Conservation (phyloP, 2,329 filamentous ascomycete species). For the Aspergillus brunneoviolaceus region DNA sequence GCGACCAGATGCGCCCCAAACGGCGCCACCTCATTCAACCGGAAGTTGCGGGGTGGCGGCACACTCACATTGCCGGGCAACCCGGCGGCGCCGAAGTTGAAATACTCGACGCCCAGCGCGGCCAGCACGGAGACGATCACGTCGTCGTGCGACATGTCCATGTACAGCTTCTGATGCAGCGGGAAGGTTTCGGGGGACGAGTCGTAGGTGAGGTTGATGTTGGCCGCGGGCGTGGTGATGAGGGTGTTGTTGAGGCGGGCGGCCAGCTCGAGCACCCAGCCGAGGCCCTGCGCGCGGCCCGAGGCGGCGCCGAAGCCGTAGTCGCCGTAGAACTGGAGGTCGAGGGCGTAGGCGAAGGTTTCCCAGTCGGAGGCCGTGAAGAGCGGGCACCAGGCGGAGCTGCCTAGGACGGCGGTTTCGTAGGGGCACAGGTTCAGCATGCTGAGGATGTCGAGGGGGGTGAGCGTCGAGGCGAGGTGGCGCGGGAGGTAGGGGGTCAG, state of each 20-base stretch:
- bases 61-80: constrained; percentile 29
- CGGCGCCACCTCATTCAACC: constrained; percentile 53
- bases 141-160: constrained; percentile 56
- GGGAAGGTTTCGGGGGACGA: constrained; percentile 50
- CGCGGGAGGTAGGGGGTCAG: constrained; percentile 50
- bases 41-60: constrained; percentile 50
- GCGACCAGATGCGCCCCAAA: constrained; percentile 57
- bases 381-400: constrained; percentile 53
- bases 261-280: constrained; percentile 54
- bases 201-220: constrained; percentile 53
- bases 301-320: constrained; percentile 51
- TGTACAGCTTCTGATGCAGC: constrained; percentile 50
- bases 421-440: constrained; percentile 57
- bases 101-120: constrained; percentile 56
- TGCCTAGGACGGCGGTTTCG: constrained; percentile 52
- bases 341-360: constrained; percentile 54
- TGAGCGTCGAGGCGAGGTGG: constrained; percentile 50
- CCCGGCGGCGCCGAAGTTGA: constrained; percentile 35
- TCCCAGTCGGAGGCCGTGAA: constrained; percentile 58
- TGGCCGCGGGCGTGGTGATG: constrained; percentile 50
- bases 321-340: constrained; percentile 52
- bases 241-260: constrained; percentile 50
- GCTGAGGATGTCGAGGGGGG: constrained; percentile 52
- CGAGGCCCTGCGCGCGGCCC: constrained; percentile 54
- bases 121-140: constrained; percentile 53